These are phyloP conservation scores for Exophiala alcalophila DNA, from an alignment of 2,329 filamentous ascomycete genomes.

Conservation along the genomic window DNA sequence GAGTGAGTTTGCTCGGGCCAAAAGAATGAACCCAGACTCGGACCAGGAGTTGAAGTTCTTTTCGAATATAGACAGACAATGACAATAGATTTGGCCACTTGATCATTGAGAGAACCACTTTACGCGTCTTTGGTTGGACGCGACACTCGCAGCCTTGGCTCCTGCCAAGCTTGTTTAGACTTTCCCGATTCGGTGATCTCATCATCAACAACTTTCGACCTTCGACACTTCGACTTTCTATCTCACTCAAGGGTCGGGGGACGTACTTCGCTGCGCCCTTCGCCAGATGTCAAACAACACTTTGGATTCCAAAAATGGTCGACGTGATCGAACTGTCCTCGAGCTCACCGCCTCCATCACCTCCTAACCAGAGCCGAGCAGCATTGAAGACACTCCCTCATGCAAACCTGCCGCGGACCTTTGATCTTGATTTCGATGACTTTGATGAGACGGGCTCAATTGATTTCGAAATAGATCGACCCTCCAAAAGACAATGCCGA, in stretches of 20 bases:
- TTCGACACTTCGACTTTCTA: too few relatives aligned
- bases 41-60: slow-evolving; percentile 13
- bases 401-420: neutral
- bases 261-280: too few relatives aligned
- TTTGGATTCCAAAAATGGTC: slow-evolving; percentile 7
- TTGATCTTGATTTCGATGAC: slow-evolving; percentile 34
- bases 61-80: neutral
- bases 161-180: slow-evolving; percentile 15
- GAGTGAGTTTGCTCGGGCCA: slow-evolving; percentile 21
- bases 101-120: slow-evolving; percentile 5
- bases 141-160: neutral
- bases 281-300: neutral
- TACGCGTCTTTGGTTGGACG: slow-evolving; percentile 9
- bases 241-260: too few relatives aligned
- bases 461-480: slow-evolving; percentile 22
- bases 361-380: neutral
- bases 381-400: neutral
- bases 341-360: slow-evolving; percentile 11
- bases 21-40: slow-evolving; percentile 13
- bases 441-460: slow-evolving; percentile 26
- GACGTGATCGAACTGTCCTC: slow-evolving; percentile 23
- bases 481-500: slow-evolving; percentile 35
- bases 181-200: slow-evolving; percentile 8
- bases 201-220: too few relatives aligned
- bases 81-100: too few relatives aligned